These are phyloP conservation scores for Chenopodium quinoa DNA, from an alignment of 148 eudicot genomes.

Conservation along the genomic window DNA sequence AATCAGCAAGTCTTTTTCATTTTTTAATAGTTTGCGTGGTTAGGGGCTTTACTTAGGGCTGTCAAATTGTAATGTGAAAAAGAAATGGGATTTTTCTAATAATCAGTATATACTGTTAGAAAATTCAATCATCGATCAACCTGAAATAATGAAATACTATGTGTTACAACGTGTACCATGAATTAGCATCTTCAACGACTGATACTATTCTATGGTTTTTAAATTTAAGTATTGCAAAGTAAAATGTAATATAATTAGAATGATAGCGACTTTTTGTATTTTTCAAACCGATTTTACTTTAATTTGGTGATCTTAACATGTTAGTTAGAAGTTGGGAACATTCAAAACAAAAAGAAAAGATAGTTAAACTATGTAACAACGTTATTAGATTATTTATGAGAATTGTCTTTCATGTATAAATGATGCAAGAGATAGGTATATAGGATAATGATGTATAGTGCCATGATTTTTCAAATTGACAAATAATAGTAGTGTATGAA, in stretches of 20 bases:
- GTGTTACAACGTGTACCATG: background rate
- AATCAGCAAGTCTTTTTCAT: background rate
- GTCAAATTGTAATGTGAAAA: slow-evolving; percentile 20
- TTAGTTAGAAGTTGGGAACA: background rate
- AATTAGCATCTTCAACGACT: background rate
- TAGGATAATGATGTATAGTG: too few species aligned
- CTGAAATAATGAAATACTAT: background rate
- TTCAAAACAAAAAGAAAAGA: background rate
- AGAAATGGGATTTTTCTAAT: background rate
- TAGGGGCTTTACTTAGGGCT: background rate
- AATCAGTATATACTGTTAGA: background rate
- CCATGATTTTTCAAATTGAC: too few species aligned
- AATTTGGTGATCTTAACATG: background rate
- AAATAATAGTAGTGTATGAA: too few species aligned
- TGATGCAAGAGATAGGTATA: too few species aligned
- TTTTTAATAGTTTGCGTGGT: background rate
- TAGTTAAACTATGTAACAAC: background rate
- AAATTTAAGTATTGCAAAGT: too few species aligned
- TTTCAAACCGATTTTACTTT: background rate
- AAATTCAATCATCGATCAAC: slow-evolving; percentile 3
- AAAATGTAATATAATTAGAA: too few species aligned
- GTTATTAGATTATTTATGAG: too few species aligned
- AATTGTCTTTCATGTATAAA: too few species aligned
- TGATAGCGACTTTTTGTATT: background rate
- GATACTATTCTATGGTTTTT: too few species aligned